Evolutionary conservation across 106 monocot species (phyloP).

Genomic region (Allium fistulosum): DNA sequence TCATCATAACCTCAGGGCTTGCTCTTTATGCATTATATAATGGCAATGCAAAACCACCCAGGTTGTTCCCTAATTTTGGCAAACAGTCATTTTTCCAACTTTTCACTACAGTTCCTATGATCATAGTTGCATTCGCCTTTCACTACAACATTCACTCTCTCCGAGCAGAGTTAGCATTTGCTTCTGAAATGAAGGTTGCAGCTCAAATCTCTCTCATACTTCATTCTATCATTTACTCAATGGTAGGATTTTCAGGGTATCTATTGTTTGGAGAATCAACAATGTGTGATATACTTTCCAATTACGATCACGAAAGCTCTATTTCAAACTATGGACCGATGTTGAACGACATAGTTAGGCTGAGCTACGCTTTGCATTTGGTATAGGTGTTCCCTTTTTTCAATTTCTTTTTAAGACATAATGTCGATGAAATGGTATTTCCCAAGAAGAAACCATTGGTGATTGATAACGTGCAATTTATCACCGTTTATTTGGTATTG

Average conservation of each 20-base stretch:
- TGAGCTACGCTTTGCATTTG: slow-evolving; percentile 87
- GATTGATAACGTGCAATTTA: slow-evolving; percentile 33
- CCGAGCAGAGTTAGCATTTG: slow-evolving; percentile 41
- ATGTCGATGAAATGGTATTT: slow-evolving; percentile 70
- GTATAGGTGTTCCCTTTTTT: slow-evolving; percentile 78
- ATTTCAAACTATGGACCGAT: slow-evolving; percentile 26
- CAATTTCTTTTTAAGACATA: slow-evolving; percentile 70
- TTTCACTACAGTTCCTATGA: slow-evolving; percentile 82
- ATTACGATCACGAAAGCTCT: slow-evolving; percentile 42
- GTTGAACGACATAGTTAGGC: slow-evolving; percentile 52
- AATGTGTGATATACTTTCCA: slow-evolving; percentile 78
- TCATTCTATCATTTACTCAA: slow-evolving; percentile 61
- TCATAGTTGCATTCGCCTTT: slow-evolving; percentile 92
- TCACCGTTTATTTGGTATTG: slow-evolving; percentile 29
- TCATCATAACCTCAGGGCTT: slow-evolving; percentile 58
- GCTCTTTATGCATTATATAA: slow-evolving; percentile 50
- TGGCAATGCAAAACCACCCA: slow-evolving; percentile 43
- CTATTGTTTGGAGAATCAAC: slow-evolving; percentile 86
- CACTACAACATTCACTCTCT: slow-evolving; percentile 97
- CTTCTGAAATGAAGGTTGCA: slow-evolving; percentile 69
- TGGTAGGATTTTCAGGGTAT: slow-evolving; percentile 73
- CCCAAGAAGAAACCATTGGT: slow-evolving; percentile 20
- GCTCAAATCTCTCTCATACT: slow-evolving; percentile 66
- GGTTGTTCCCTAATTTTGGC: slow-evolving; percentile 47
- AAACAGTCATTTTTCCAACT: slow-evolving; percentile 52